Base-by-base conservation (phyloP, 345 rosid species). In the Acer negundo region DNA sequence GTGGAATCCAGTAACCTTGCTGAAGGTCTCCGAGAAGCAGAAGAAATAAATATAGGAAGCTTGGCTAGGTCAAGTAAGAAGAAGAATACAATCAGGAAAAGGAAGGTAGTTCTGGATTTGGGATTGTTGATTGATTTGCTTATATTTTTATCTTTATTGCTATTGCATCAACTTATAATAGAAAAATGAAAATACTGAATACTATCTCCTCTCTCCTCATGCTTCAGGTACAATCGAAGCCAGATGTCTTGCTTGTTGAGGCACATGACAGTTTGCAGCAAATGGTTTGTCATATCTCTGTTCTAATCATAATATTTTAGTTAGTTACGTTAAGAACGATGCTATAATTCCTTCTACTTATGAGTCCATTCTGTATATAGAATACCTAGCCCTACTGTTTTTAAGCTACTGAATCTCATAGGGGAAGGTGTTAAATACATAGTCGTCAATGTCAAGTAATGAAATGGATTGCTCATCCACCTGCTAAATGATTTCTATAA, bases 141-240 rank as follows among this genome's bases (percentile, higher is more conserved):
- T 76, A 49, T 74, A n/a, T 61, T 64, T 13, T 20, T 6, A 49
- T 15, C 62, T 64, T 20, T 74, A 44, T 3, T 15, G 20, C 2
- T 61, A 17, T 75, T 55, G 22, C 51, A 2, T 69, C 31, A 53
- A 19, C 40, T n/a, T 17, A 56, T 9, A 72, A n/a, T 15, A 59
- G 19, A 6, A 40, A 20, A 55, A 46, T 10, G 62, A 70, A 28
- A 69, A 38, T n/a, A 68, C 40, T 78, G 75, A 73, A 26, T 49
- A 46, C 22, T 55, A 19, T 15, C 22, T 51, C 26, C 65, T 62
- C 44, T 19, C 22, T 51, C 22, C 65, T 55, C 44, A 20, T 49
- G 38, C 69, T 75, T 72, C 88, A 87, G 90, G 88, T 84, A 42
- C 89, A 77, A 20, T 75, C 88, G 22, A 85, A 84, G 78, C 64